Conservation (phyloP, 2,329 filamentous ascomycete species). For the Didymella sp. region DNA sequence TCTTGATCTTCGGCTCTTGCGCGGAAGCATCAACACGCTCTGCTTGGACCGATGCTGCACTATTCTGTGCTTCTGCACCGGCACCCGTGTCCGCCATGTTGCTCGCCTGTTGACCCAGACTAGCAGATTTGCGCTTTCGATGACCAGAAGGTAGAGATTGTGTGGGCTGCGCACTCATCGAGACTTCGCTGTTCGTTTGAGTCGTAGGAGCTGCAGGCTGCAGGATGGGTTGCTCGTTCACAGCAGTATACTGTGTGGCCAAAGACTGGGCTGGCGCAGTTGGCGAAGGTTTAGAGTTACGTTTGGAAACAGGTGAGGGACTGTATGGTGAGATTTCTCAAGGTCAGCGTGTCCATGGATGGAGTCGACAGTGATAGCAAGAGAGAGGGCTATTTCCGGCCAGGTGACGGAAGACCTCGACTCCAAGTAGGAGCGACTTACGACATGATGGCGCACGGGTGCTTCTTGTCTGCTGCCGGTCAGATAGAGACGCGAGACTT, state of each 20-base stretch:
- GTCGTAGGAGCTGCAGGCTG: conserved; percentile 40
- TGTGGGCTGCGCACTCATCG: conserved; percentile 30
- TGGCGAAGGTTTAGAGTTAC: conserved; percentile 53
- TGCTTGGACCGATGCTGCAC: conserved; percentile 35
- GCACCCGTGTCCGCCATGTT: conserved; percentile 33
- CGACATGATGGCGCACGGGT: conserved; percentile 46
- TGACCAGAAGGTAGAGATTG: conserved; percentile 6
- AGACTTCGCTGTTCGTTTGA: conserved; percentile 29
- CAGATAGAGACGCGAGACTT: conserved; percentile 34
- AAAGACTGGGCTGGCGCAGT: conserved; percentile 44
- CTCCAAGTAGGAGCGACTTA: conserved; percentile 41
- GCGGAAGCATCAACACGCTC: conserved; percentile 32
- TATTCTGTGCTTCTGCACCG: conserved; percentile 24
- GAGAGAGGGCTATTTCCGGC: conserved; percentile 3
- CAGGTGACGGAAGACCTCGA: conserved; percentile 16
- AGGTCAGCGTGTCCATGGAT: conserved; percentile 40
- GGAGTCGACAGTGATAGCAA: conserved; percentile 8
- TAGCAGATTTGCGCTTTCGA: conserved; percentile 47
- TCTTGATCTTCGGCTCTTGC: conserved; percentile 68
- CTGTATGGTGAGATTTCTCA: conserved; percentile 41
- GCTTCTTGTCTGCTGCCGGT: conserved; percentile 29
- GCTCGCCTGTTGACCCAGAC: conserved; percentile 32
- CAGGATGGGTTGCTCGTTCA: conserved; percentile 36
- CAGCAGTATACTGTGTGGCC: conserved; percentile 27
- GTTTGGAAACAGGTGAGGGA: conserved; percentile 53